phyloP scores from a whole-genome alignment of 225 moss, liverwort and hornwort genomes.

The Ulota crispa region DNA sequence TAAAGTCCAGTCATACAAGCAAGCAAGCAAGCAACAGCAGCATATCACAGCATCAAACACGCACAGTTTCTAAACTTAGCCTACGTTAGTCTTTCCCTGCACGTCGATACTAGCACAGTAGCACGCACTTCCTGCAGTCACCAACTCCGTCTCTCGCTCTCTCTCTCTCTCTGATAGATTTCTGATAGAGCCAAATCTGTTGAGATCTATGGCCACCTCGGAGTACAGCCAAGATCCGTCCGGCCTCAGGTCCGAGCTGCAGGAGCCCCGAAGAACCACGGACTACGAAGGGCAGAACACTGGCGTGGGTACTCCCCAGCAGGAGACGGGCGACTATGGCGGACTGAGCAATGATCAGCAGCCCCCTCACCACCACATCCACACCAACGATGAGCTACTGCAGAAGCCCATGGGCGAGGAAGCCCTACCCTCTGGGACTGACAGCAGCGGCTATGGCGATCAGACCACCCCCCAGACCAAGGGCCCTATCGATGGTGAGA shows the following conservation, averaged over 20 bases:
- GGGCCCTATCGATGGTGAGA: slow-evolving; percentile 16
- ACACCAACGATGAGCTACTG: slow-evolving; percentile 37
- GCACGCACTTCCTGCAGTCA: neutral
- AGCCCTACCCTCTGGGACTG: neutral
- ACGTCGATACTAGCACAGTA: too few species aligned
- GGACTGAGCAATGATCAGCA: slow-evolving; percentile 32
- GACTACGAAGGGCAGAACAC: neutral
- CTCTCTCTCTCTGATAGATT: neutral
- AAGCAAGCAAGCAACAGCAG: too few species aligned
- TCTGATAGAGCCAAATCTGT: slow-evolving; percentile 16
- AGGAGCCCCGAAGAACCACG: slow-evolving; percentile 41
- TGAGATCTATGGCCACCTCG: slow-evolving; percentile 8
- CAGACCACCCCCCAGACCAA: neutral
- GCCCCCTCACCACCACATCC: slow-evolving; percentile 43
- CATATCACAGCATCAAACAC: neutral
- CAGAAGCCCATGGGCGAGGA: slow-evolving; percentile 29
- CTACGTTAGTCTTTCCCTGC: too few species aligned
- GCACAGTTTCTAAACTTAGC: too few species aligned
- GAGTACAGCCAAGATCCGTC: slow-evolving; percentile 25
- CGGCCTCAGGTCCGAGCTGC: slow-evolving; percentile 14
- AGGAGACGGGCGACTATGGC: neutral
- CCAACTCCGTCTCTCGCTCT: too few species aligned
- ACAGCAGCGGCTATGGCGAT: neutral
- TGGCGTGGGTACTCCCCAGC: neutral
- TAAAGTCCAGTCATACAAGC: too few species aligned